phyloP scores from a whole-genome alignment of 2,329 filamentous ascomycete genomes.

The Grosmannia huntii region DNA sequence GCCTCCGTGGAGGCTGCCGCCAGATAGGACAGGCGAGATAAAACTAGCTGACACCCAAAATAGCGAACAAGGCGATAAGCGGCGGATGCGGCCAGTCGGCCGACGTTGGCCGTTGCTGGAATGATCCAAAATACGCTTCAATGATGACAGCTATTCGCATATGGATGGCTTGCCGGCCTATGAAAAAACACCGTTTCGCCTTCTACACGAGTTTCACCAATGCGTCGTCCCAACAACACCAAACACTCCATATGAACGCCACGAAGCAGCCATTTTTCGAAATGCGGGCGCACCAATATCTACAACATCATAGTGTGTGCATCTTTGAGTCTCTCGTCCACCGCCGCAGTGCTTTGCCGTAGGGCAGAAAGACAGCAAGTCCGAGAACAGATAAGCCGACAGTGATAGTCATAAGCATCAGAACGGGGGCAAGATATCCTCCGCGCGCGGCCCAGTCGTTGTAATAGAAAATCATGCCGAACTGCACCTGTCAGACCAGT shows the following conservation, averaged over 20 bases:
- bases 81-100: neutral
- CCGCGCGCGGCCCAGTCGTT: constrained; percentile 16
- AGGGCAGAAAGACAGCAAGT: constrained; percentile 16
- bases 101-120: neutral
- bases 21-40: neutral
- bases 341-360: constrained; percentile 18
- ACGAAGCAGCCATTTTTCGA: too few relatives aligned
- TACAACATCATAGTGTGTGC: constrained; percentile 13
- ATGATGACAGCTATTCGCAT: too few relatives aligned
- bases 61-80: neutral
- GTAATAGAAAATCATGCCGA: constrained; percentile 20
- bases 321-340: constrained; percentile 19
- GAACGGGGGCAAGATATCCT: constrained; percentile 16
- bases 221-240: neutral
- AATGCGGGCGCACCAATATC: too few relatives aligned
- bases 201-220: neutral
- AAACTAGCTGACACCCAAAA: neutral
- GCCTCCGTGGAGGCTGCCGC: neutral
- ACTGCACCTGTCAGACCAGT: constrained; percentile 10
- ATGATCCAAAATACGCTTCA: neutral
- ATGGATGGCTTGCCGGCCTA: too few relatives aligned
- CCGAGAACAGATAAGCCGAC: constrained; percentile 16
- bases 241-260: neutral
- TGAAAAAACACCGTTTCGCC: neutral
- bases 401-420: constrained; percentile 17